Evolutionary conservation across 106 monocot genomes (phyloP).

Genomic region (Hemerocallis citrina): DNA sequence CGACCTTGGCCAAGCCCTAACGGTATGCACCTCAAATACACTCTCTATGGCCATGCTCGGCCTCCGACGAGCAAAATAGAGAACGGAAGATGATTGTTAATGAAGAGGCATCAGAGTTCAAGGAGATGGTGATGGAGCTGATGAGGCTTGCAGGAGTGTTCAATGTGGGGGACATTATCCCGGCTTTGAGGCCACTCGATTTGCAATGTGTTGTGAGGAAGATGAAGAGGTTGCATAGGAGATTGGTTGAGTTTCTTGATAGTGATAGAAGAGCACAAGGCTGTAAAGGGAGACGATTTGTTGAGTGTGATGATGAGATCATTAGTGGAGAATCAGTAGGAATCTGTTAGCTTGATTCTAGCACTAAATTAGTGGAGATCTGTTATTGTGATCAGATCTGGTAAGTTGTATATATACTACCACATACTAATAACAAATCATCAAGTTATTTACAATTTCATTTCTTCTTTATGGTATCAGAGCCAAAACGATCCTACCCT

Average conservation of each 20-base stretch:
- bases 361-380: too few species aligned
- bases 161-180: conserved; percentile 41
- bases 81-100: too few species aligned
- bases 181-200: conserved; percentile 33
- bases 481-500: too few species aligned
- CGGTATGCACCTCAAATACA: conserved; percentile 30
- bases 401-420: too few species aligned
- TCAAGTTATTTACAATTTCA: too few species aligned
- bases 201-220: conserved; percentile 30
- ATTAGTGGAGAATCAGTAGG: too few species aligned
- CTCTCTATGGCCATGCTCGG: conserved; percentile 28
- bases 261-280: conserved; percentile 24
- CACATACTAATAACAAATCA: too few species aligned
- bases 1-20: conserved; percentile 15
- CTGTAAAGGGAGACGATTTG: conserved; percentile 15
- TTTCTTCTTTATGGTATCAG: too few species aligned
- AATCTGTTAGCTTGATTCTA: too few species aligned
- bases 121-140: conserved; percentile 55
- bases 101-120: conserved; percentile 29
- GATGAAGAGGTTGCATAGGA: conserved; percentile 36
- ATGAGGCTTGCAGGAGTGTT: conserved; percentile 38
- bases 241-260: conserved; percentile 22
- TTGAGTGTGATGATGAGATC: conserved; percentile 20
- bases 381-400: too few species aligned
- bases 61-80: conserved; percentile 7